Base-by-base conservation (phyloP, 2,329 filamentous ascomycete genomes). In the Scopulariopsis brevicaulis region DNA sequence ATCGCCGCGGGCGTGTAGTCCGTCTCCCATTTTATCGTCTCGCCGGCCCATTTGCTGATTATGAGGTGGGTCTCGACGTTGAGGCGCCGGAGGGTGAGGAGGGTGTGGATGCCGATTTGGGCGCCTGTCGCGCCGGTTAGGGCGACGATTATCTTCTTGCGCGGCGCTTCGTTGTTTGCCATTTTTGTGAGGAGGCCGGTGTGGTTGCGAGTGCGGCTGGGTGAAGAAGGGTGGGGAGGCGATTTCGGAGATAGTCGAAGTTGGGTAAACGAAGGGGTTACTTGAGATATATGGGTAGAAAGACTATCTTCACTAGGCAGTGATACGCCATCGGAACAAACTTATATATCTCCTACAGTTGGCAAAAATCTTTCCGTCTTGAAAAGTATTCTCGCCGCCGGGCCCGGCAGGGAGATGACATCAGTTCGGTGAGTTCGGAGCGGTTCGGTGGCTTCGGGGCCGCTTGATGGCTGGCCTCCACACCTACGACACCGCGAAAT, bases 71-170 rank as follows among this genome's bases (percentile, higher is more conserved):
- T 78, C 64, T 79, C 77, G 18, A 78, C 63, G n/a, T 72, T 66
- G 12, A 78, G 68, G 0, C 63, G 61, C 1, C 72, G 71, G 0
- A 80, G 70, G 3, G 68, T 65, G 8, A 68, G 64, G 4, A 79
- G 71, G 0, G 71, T 62, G 18, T 70, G 71, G 58, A 79, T 74
- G 1, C 69, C 76, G 7, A 73, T 66, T 2, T 70, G 63, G 1
- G 76, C 68, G 3, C 77, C 77, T 0, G 77, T 79, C 1, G 77
- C 77, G 3, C 77, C 77, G 1, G 77, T 79, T 51, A 80, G 73
- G 22, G 70, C 77, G 7, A 79, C 69, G 1, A 79, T 69, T 55
- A 79, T 76, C 10, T 68, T 64, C 34, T 65, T 66, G 12, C 37
- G 37, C 37, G 12, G 12, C 37, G 37, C 3, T n/a, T 15, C 37